phyloP scores from a whole-genome alignment of 2,329 filamentous ascomycete species.

The Fragosphaeria purpurea region DNA sequence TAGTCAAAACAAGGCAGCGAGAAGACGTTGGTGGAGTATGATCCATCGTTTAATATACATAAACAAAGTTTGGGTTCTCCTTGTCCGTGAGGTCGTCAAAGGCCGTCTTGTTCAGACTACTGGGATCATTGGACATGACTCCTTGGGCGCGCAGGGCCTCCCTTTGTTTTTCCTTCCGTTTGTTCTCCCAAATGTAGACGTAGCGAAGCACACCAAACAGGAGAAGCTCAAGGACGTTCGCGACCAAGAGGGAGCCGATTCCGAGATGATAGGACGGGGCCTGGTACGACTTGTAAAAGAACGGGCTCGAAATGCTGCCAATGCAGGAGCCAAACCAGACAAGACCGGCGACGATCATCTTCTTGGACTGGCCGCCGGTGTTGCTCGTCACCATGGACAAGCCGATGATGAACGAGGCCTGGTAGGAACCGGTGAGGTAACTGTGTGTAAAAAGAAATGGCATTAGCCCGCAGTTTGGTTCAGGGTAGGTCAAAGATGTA shows the following conservation, averaged over 20 bases:
- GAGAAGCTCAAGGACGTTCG: conserved; percentile 26
- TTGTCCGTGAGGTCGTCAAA: conserved; percentile 32
- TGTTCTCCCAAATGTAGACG: conserved; percentile 30
- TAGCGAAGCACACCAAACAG: conserved; percentile 29
- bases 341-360: conserved; percentile 28
- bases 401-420: conserved; percentile 28
- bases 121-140: conserved; percentile 15
- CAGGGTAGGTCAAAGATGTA: too few species aligned
- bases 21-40: too few species aligned
- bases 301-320: conserved; percentile 52
- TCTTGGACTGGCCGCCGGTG: conserved; percentile 48
- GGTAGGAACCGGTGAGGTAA: conserved; percentile 26
- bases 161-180: conserved; percentile 19
- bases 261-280: conserved; percentile 28
- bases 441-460: background rate
- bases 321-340: conserved; percentile 18
- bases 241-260: conserved; percentile 31
- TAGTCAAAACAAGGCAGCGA: too few species aligned
- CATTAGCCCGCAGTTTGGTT: too few species aligned
- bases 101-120: conserved; percentile 25
- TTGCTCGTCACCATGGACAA: conserved; percentile 39
- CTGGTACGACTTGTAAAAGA: conserved; percentile 49
- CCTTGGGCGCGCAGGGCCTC: conserved; percentile 6
- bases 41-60: conserved; percentile 23
- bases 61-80: conserved; percentile 32